Evolutionary conservation across 2,329 filamentous ascomycete species (phyloP).

Genomic region (Fusarium annulatum): DNA sequence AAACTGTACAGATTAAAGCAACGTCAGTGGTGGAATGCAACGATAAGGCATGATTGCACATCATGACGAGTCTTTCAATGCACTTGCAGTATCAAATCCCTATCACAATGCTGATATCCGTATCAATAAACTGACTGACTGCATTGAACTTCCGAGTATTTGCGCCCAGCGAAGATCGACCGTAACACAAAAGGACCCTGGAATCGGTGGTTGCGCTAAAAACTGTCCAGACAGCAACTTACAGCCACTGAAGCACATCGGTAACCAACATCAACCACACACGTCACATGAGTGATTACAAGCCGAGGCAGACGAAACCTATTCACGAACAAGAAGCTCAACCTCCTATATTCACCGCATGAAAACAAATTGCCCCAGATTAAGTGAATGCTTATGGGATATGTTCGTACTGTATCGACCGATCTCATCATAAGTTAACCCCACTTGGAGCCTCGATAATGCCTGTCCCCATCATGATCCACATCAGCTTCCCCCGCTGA

Average conservation of each 20-base stretch:
- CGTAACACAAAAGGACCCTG: slow-evolving; percentile 22
- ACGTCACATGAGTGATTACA: slow-evolving; percentile 16
- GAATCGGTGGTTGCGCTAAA: slow-evolving; percentile 5
- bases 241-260: neutral
- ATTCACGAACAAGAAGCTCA: neutral
- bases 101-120: neutral
- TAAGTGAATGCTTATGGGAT: neutral
- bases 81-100: neutral
- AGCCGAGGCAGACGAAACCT: slow-evolving; percentile 12
- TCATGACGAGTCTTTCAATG: neutral
- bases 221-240: neutral
- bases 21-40: neutral
- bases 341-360: neutral
- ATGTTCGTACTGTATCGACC: neutral
- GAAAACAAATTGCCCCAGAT: neutral
- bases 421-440: neutral
- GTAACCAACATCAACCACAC: slow-evolving; percentile 1
- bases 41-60: neutral
- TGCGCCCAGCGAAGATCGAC: slow-evolving; percentile 4
- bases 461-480: slow-evolving; percentile 13
- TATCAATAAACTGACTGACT: neutral
- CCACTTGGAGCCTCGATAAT: slow-evolving; percentile 28
- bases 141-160: slow-evolving; percentile 10
- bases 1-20: neutral
- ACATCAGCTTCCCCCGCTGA: slow-evolving; percentile 27